Evolutionary conservation across 495 filamentous ascomycete genomes (phyloP).

Genomic region (Talaromyces stipitatus): DNA sequence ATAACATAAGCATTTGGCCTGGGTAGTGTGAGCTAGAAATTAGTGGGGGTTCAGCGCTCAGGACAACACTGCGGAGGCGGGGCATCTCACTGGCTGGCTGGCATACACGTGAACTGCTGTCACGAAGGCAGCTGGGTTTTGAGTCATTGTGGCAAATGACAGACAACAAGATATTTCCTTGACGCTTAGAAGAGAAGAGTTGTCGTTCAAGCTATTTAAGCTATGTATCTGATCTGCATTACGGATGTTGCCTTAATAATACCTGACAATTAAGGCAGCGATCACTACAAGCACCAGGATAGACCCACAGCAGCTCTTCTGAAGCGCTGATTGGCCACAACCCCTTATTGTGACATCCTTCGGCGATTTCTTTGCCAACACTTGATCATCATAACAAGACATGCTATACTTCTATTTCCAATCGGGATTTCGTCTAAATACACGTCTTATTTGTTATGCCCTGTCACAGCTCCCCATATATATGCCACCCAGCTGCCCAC

Average conservation of each 20-base stretch:
- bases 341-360: background rate
- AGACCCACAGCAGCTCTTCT: background rate
- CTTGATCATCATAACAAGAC: background rate
- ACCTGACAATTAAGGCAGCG: background rate
- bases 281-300: background rate
- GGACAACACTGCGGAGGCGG: background rate
- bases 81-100: background rate
- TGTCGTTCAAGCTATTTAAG: background rate
- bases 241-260: background rate
- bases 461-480: constrained; percentile 37
- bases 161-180: too few relatives aligned
- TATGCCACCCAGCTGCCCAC: constrained; percentile 34
- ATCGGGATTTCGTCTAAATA: background rate
- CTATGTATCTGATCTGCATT: background rate
- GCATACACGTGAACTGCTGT: background rate
- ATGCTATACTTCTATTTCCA: too few relatives aligned
- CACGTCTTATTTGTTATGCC: constrained; percentile 16
- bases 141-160: too few relatives aligned
- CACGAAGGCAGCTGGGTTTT: background rate
- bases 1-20: background rate
- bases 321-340: background rate
- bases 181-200: too few relatives aligned
- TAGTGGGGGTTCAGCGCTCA: background rate
- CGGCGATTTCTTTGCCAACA: background rate
- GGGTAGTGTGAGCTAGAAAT: background rate